Evolutionary conservation across 371 early-diverging fungal species (phyloP).

Genomic region (Rhizopus stolonifer): DNA sequence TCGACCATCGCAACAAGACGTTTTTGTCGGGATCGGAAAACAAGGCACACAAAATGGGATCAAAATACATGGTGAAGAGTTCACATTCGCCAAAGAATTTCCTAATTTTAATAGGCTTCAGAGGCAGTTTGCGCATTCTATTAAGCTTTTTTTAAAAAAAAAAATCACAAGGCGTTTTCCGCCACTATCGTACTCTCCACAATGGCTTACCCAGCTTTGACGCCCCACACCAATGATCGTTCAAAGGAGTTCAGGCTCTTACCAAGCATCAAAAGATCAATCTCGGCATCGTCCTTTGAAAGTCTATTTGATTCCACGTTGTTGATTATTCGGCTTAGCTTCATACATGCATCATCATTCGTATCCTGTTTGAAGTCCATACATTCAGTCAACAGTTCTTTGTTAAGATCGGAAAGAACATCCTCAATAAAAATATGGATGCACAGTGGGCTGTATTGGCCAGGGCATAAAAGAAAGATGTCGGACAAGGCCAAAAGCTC

Average conservation of each 20-base stretch:
- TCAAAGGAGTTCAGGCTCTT: conserved; percentile 9
- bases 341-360: conserved; percentile 15
- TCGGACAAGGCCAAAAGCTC: conserved; percentile 14
- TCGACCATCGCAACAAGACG: conserved; percentile 16
- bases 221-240: conserved; percentile 10
- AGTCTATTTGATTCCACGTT: conserved; percentile 10
- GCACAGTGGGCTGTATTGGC: conserved; percentile 8
- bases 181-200: not conserved
- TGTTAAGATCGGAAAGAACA: conserved; percentile 8
- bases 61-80: conserved; percentile 15
- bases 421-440: conserved; percentile 13
- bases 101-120: conserved; percentile 13
- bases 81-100: conserved; percentile 15
- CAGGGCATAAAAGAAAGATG: conserved; percentile 15
- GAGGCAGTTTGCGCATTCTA: conserved; percentile 17
- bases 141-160: not conserved
- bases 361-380: conserved; percentile 12
- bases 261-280: conserved; percentile 14
- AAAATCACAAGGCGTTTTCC: not conserved
- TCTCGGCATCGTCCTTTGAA: conserved; percentile 13
- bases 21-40: conserved; percentile 23
- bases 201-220: conserved; percentile 5
- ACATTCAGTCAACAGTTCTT: conserved; percentile 10
- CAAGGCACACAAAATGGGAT: no score
- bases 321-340: conserved; percentile 10